Evolutionary conservation across 306 rosid species (phyloP), one percentile per base, ranked within the genome.

Genomic region (Cicer cuneatum): DNA sequence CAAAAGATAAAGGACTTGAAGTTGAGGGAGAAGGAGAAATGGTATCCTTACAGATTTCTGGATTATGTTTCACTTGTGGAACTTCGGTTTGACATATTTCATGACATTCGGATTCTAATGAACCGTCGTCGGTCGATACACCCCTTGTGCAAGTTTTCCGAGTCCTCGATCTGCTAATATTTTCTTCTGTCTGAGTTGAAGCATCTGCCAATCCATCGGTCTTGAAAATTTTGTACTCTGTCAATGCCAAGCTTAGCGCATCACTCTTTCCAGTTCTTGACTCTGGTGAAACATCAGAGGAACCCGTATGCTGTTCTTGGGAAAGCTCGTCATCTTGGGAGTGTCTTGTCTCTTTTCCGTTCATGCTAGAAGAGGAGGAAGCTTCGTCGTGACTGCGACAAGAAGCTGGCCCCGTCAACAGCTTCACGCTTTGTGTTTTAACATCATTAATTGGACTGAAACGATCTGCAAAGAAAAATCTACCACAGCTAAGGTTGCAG

Each of bases 131-230:
- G 1, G 99, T 95, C 5, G 99, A 95, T 66, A 95, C 98, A 59
- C 98, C 98, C 80, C 98, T 87, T 11, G 95, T 87, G 85, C 99
- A 95, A 66, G 92, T 90, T 74, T 89, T 90, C 69, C 74, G 89
- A 40, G 82, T 11, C 82, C 83, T 90, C 6, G 80, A 54, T 54
- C 84, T 81, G 77, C 81, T 54, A 16, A 49, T 84, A 77, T 82
- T 85, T 71, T 92, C 99, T 79, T 95, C 98, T 5, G 99, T 95
- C 80, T 95, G 99, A 29, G 99, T 95, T 4, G 98, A 86, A 51
- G 98, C 99, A 80, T 95, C 93, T 33, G 96, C 97, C 70, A 84
- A 77, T 61, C 99, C 98, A 58, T 92, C 99, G 42, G 80, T 86
- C 85, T 92, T 89, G 64, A 81, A 86, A 75, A 92, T 83, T 81